These are phyloP conservation scores for Xylariaceae sp. DNA, from an alignment of 2,329 filamentous ascomycete species.

Conservation along the genomic window DNA sequence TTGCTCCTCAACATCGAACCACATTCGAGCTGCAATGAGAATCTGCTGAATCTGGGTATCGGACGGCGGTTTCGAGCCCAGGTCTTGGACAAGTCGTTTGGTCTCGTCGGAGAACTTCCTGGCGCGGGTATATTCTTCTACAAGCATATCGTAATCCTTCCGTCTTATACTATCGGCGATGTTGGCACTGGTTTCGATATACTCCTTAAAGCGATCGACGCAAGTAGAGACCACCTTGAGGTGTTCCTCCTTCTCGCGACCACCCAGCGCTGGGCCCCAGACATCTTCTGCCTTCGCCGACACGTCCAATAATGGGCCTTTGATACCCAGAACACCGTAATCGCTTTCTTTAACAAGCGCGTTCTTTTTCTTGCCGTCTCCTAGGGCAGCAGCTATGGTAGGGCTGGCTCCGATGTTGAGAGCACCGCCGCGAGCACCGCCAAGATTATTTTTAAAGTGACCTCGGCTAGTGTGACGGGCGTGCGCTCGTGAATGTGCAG, in stretches of 20 bases:
- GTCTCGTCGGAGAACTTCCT: constrained; percentile 76
- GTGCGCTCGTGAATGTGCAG: constrained; percentile 42
- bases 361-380: constrained; percentile 72
- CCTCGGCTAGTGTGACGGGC: constrained; percentile 63
- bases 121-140: constrained; percentile 83
- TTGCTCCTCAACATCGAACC: constrained; percentile 86
- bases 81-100: constrained; percentile 57
- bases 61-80: constrained; percentile 53
- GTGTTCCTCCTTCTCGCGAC: constrained; percentile 83
- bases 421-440: constrained; percentile 22
- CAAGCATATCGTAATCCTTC: constrained; percentile 80
- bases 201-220: constrained; percentile 72
- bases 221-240: constrained; percentile 71
- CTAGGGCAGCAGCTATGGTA: constrained; percentile 34
- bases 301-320: constrained; percentile 79
- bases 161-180: constrained; percentile 83
- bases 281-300: constrained; percentile 94
- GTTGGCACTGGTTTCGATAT: constrained; percentile 73
- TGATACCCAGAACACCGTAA: constrained; percentile 83
- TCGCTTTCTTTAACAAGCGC: constrained; percentile 89
- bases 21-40: constrained; percentile 85
- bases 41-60: constrained; percentile 83
- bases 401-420: constrained; percentile 35
- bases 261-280: constrained; percentile 90
- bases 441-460: constrained; percentile 54